Evolutionary conservation across 768 basidiomycete genomes (phyloP).

Genomic region (Hygrophorus pudorinus): DNA sequence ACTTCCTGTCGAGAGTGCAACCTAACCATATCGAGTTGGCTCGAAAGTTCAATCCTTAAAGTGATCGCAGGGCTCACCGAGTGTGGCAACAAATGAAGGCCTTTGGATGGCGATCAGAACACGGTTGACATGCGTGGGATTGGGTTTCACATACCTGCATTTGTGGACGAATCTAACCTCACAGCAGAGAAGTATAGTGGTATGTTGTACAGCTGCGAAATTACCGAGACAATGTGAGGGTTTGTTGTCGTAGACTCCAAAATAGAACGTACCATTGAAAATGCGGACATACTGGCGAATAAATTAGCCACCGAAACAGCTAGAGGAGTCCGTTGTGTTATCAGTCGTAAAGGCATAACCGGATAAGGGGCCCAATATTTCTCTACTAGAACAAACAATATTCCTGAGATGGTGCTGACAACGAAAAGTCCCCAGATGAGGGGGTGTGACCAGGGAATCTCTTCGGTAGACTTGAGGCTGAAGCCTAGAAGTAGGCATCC

Average conservation of each 20-base stretch:
- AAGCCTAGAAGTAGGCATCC: conserved; percentile 69
- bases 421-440: conserved; percentile 58
- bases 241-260: conserved; percentile 5
- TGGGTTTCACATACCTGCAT: conserved; percentile 42
- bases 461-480: conserved; percentile 69
- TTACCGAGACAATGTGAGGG: conserved; percentile 13
- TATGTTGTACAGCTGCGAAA: conserved; percentile 64
- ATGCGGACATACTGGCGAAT: conserved; percentile 65
- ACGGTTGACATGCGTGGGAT: conserved; percentile 6
- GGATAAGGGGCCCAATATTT: conserved; percentile 71
- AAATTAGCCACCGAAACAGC: conserved; percentile 77
- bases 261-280: conserved; percentile 53
- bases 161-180: conserved; percentile 52
- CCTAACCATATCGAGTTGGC: conserved; percentile 26
- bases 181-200: conserved; percentile 88
- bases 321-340: conserved; percentile 70
- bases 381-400: conserved; percentile 71
- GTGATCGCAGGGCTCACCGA: conserved; percentile 41
- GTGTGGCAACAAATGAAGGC: conserved; percentile 83
- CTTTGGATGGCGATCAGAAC: conserved; percentile 26
- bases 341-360: conserved; percentile 79
- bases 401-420: conserved; percentile 41
- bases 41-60: not conserved
- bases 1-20: conserved; percentile 77
- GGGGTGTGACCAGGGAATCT: conserved; percentile 67